Conservation (phyloP, 2,329 filamentous ascomycete genomes). For the Colletotrichum australisinense region DNA sequence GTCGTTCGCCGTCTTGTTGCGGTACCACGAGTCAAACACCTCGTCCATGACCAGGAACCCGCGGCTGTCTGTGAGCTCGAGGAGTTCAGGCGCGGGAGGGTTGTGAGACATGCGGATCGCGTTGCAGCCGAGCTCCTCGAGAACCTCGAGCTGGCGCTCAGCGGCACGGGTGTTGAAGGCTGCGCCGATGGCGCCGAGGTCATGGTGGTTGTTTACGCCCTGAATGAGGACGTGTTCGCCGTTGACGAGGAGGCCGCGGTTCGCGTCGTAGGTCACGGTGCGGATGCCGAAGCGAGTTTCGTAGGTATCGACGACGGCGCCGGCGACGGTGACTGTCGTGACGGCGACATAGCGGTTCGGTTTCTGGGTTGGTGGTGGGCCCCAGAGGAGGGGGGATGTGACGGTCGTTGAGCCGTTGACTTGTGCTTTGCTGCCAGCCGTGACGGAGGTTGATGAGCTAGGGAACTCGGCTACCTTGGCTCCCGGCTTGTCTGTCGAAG, state of each 20-base stretch:
- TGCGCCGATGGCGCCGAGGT: conserved; percentile 60
- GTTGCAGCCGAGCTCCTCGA: conserved; percentile 62
- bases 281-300: conserved; percentile 64
- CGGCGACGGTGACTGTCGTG: conserved; percentile 48
- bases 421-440: conserved; percentile 44
- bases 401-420: conserved; percentile 45
- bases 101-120: conserved; percentile 64
- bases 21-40: conserved; percentile 64
- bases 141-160: conserved; percentile 59
- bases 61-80: conserved; percentile 60
- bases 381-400: conserved; percentile 58
- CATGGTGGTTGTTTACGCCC: conserved; percentile 63
- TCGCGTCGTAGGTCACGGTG: conserved; percentile 49
- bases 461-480: conserved; percentile 49
- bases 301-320: conserved; percentile 53
- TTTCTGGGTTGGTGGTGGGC: conserved; percentile 55
- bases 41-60: conserved; percentile 65
- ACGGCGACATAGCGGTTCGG: conserved; percentile 61
- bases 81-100: conserved; percentile 61
- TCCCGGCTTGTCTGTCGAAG: conserved; percentile 41
- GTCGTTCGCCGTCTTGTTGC: conserved; percentile 58
- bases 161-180: conserved; percentile 62
- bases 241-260: conserved; percentile 59
- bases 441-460: conserved; percentile 42
- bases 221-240: conserved; percentile 55